phyloP scores from a whole-genome alignment of 176 grass and related monocot species.

The Eragrostis curvula region DNA sequence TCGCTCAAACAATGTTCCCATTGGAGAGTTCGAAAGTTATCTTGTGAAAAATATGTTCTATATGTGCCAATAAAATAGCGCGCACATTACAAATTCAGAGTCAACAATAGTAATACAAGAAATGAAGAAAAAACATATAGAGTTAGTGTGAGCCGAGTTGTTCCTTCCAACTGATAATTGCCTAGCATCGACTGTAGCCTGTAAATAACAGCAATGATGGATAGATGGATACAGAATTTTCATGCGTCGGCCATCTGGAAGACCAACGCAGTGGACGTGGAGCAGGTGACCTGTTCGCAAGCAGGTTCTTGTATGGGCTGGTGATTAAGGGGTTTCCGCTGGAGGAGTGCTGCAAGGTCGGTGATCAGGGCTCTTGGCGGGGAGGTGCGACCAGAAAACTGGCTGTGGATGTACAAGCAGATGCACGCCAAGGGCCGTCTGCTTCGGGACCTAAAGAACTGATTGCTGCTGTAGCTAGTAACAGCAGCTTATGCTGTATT shows the following conservation, averaged over 20 bases:
- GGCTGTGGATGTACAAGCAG: conserved; percentile 99
- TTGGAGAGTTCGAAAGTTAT: neutral
- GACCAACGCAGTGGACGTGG: conserved; percentile 64
- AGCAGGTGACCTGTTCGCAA: conserved; percentile 85
- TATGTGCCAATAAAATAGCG: neutral
- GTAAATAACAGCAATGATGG: neutral
- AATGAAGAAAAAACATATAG: neutral
- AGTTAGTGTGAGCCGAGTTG: neutral
- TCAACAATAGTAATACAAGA: neutral
- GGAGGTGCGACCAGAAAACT: conserved; percentile 85
- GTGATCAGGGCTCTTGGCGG: conserved; percentile 82
- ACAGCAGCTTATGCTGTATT: neutral
- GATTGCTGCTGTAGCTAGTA: neutral
- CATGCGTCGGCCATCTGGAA: conserved; percentile 62
- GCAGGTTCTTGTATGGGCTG: conserved; percentile 85
- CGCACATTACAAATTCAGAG: neutral
- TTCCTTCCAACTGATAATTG: neutral
- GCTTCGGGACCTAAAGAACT: conserved; percentile 58
- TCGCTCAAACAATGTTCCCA: neutral
- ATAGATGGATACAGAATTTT: conserved; percentile 57
- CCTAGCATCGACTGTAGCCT: neutral
- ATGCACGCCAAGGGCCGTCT: conserved; percentile 71
- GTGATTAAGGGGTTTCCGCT: conserved; percentile 85
- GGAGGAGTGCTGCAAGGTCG: conserved; percentile 81
- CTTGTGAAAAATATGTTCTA: neutral